Percentiles rank a stretch among this genome's conserved stretches.
These are phyloP conservation scores for Schrenkiella parvula DNA, from an alignment of 345 rosid genomes.

Conservation along the genomic window DNA sequence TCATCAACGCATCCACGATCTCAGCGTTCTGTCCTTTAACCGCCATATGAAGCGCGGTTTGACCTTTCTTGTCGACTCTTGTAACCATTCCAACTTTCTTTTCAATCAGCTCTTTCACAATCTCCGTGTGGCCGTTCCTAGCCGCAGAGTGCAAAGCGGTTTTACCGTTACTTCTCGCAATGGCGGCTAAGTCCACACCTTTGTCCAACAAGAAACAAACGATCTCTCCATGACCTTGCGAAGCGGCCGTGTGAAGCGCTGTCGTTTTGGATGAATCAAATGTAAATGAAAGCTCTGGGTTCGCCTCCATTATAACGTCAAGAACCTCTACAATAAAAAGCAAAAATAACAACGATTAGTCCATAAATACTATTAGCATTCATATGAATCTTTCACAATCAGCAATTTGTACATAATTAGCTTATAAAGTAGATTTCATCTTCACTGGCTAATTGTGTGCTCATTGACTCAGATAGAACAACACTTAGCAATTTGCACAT, in stretches of 20 bases:
- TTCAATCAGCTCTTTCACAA: constrained; percentile 55
- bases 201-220: constrained; percentile 63
- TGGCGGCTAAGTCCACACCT: constrained; percentile 48
- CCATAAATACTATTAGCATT: not conserved
- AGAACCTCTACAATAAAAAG: constrained; percentile 45
- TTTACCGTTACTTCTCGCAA: constrained; percentile 72
- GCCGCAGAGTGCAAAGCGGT: constrained; percentile 85
- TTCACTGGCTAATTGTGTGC: not conserved
- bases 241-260: constrained; percentile 74
- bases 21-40: constrained; percentile 72
- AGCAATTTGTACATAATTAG: not conserved
- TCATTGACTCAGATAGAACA: not conserved
- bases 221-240: constrained; percentile 70
- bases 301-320: constrained; percentile 58
- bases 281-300: constrained; percentile 69
- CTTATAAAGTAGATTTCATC: not conserved
- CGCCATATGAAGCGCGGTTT: constrained; percentile 91
- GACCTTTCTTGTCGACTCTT: constrained; percentile 73
- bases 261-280: constrained; percentile 72
- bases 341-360: not conserved
- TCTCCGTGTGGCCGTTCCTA: constrained; percentile 77
- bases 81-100: constrained; percentile 53
- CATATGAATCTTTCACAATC: not conserved
- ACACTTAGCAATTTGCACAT: not conserved
- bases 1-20: constrained; percentile 52